These are phyloP conservation scores for Starmerella asiatica DNA, from an alignment of 805 yeast species.

Conservation along the genomic window DNA sequence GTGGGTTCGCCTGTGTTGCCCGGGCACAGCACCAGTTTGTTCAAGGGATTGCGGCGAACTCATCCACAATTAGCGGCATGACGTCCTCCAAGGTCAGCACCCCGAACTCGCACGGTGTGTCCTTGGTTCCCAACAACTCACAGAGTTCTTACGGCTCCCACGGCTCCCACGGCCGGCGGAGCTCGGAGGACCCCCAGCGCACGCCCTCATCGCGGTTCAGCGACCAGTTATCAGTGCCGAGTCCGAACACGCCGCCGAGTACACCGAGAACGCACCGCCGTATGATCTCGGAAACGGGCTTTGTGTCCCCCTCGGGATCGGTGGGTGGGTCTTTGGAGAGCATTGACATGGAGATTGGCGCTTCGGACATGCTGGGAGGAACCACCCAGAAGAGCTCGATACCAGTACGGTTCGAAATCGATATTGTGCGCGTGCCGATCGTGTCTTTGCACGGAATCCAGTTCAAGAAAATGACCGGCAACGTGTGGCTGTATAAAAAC, in stretches of 20 bases:
- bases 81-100: not conserved
- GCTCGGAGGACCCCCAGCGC: slow-evolving; percentile 4
- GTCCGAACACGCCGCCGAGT: slow-evolving; percentile 15
- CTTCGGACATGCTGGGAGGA: slow-evolving; percentile 29
- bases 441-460: slow-evolving; percentile 88
- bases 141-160: no score
- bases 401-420: slow-evolving; percentile 80
- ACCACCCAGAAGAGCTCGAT: slow-evolving; percentile 24
- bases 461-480: slow-evolving; percentile 83
- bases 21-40: slow-evolving; percentile 25
- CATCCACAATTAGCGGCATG: no score
- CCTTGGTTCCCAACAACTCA: not conserved
- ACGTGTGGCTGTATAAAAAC: slow-evolving; percentile 89
- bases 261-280: slow-evolving; percentile 13
- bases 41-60: not conserved
- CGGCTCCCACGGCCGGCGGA: no score
- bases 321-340: slow-evolving; percentile 21
- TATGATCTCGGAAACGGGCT: slow-evolving; percentile 14
- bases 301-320: slow-evolving; percentile 11
- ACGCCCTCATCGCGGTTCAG: slow-evolving; percentile 15
- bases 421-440: slow-evolving; percentile 81
- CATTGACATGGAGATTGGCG: slow-evolving; percentile 26
- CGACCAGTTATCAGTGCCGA: slow-evolving; percentile 5
- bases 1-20: slow-evolving; percentile 81
- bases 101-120: not conserved